Evolutionary conservation across 495 filamentous ascomycete species (phyloP).

Genomic region (Penicillium manginii): DNA sequence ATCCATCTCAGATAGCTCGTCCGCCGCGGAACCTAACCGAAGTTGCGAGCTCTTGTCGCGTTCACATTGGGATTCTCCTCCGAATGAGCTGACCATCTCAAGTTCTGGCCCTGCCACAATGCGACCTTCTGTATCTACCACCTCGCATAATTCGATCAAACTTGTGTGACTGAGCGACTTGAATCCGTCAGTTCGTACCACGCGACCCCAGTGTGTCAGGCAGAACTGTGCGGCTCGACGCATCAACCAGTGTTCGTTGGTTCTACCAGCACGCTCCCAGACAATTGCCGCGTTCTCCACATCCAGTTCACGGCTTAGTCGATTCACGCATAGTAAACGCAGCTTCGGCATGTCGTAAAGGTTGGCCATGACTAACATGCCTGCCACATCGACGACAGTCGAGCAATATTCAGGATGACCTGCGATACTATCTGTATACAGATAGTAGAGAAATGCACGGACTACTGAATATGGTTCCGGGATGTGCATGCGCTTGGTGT

Average conservation of each 20-base stretch:
- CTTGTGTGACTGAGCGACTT: constrained; percentile 73
- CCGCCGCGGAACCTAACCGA: constrained; percentile 56
- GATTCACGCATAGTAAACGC: constrained; percentile 83
- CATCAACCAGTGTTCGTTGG: constrained; percentile 90
- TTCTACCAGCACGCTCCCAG: constrained; percentile 90
- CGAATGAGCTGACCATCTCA: constrained; percentile 73
- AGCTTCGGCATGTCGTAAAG: constrained; percentile 95
- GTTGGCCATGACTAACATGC: constrained; percentile 96
- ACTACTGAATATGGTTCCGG: constrained; percentile 95
- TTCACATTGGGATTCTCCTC: constrained; percentile 58
- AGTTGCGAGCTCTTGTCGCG: constrained; percentile 48
- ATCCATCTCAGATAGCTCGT: constrained; percentile 65
- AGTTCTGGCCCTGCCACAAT: constrained; percentile 84
- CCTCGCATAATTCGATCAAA: constrained; percentile 88
- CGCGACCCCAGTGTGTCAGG: constrained; percentile 90
- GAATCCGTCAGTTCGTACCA: constrained; percentile 89
- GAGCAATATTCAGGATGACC: constrained; percentile 63
- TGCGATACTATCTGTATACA: constrained; percentile 93
- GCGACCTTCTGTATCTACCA: constrained; percentile 87
- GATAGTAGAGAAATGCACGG: constrained; percentile 90
- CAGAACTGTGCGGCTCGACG: constrained; percentile 86
- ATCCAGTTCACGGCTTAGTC: constrained; percentile 86
- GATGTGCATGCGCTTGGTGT: constrained; percentile 95
- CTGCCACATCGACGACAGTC: constrained; percentile 84
- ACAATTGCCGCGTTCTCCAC: constrained; percentile 93